Evolutionary conservation across 1,284 basidiomycete species (phyloP).

Genomic region (Ustilago crameri): DNA sequence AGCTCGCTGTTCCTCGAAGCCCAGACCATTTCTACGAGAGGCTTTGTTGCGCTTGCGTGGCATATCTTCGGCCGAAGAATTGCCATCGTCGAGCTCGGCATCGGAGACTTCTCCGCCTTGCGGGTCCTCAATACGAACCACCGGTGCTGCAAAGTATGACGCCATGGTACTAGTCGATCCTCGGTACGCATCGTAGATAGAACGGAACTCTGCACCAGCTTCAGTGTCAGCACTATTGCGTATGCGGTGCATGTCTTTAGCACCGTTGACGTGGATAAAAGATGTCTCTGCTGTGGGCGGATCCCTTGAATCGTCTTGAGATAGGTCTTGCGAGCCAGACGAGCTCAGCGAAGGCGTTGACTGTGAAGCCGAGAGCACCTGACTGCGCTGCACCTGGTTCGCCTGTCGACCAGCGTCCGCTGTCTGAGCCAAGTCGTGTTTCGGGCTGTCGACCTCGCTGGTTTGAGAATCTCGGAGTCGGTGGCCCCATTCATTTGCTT

Average conservation of each 20-base stretch:
- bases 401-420: constrained; percentile 4
- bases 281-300: constrained; percentile 24
- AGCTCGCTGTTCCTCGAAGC: constrained; percentile 52
- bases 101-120: constrained; percentile 32
- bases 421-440: not conserved
- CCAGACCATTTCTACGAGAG: constrained; percentile 15
- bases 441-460: not conserved
- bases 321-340: constrained; percentile 25
- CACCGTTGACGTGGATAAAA: constrained; percentile 12
- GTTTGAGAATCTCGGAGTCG: constrained; percentile 2
- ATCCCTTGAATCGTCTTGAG: constrained; percentile 16
- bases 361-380: constrained; percentile 8
- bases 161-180: constrained; percentile 23
- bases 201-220: constrained; percentile 16
- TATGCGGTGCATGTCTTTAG: not conserved
- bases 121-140: constrained; percentile 36
- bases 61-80: constrained; percentile 14
- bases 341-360: constrained; percentile 30
- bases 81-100: constrained; percentile 21
- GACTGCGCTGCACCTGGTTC: not conserved
- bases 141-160: constrained; percentile 27
- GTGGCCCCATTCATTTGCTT: constrained; percentile 25
- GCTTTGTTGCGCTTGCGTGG: constrained; percentile 47
- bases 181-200: constrained; percentile 38
- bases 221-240: constrained; percentile 2